Percentiles rank a stretch among this genome's conserved stretches.
phyloP scores from a whole-genome alignment of 2,329 filamentous ascomycete genomes.

The Hirsutella thompsonii region DNA sequence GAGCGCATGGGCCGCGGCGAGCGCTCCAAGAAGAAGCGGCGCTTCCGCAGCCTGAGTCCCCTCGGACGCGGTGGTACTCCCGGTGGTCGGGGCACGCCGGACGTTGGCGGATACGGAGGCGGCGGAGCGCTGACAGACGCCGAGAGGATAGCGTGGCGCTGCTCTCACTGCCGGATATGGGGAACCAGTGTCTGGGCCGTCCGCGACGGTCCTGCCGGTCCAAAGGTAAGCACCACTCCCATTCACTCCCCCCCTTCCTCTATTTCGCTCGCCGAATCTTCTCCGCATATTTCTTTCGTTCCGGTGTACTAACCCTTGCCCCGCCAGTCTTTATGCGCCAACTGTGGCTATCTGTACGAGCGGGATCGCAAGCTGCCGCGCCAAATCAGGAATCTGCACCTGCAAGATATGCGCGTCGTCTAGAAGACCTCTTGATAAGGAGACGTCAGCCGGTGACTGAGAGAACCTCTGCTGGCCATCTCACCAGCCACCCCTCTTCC shows the following conservation, averaged over 20 bases:
- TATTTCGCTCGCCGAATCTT: too few species aligned
- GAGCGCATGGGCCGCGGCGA: slow-evolving; percentile 87
- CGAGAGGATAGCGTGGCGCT: slow-evolving; percentile 77
- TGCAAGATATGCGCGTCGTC: slow-evolving; percentile 11
- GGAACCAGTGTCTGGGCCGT: slow-evolving; percentile 91
- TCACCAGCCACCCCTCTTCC: too few species aligned
- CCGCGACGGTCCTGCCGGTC: slow-evolving; percentile 74
- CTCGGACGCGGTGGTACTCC: slow-evolving; percentile 50
- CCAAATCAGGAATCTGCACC: slow-evolving; percentile 27
- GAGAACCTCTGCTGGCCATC: too few species aligned
- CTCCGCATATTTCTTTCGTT: not conserved
- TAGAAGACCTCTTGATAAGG: too few species aligned
- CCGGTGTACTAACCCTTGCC: slow-evolving; percentile 7
- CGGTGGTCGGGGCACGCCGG: slow-evolving; percentile 66
- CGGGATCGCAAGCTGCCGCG: slow-evolving; percentile 68
- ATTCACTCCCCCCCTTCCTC: too few species aligned
- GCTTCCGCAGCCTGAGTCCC: slow-evolving; percentile 81
- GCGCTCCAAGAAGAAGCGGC: slow-evolving; percentile 86
- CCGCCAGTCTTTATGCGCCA: slow-evolving; percentile 71
- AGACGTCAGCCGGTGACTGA: too few species aligned
- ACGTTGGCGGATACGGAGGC: slow-evolving; percentile 61
- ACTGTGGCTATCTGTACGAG: slow-evolving; percentile 83
- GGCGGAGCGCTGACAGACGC: slow-evolving; percentile 57
- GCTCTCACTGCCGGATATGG: slow-evolving; percentile 76
- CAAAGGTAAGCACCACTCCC: slow-evolving; percentile 48